Base-by-base conservation (phyloP, 2,329 filamentous ascomycete genomes). In the Diaporthe australafricana region DNA sequence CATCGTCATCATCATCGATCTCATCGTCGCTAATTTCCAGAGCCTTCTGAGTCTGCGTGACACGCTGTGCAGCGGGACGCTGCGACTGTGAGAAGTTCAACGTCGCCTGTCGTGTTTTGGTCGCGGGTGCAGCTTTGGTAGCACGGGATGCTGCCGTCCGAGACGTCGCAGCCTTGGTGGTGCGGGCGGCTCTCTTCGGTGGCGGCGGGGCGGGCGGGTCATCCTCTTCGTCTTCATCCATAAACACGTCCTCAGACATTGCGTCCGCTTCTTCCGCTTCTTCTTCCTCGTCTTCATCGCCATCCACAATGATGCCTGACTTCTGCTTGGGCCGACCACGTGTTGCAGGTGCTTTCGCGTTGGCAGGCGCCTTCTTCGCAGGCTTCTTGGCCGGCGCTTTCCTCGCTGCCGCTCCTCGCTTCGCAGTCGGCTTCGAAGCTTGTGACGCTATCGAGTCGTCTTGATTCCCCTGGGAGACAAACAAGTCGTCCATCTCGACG, bases 21-120 rank as follows among this genome's bases (percentile, higher is more conserved):
- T 91, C 90, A 77, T 92, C 90, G 72, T 91, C 89, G 73, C 90
- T 92, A 68, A 91, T 87, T 77, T 91, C 89, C 20, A 88, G 77
- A n/a, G 84, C 83, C 47, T 85, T 83, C 42, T 85, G 80, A 74
- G 87, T 84, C 38, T 84, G 82, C n/a, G 80, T 78, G 9, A 81
- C 3, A 82, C 80, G 73, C 80, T 78, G 75, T 55, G 56, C 35
- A 12, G 50, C 25, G 0, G 74, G 75, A 42, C 73, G 76, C 68
- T 79, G 78, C 16, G 78, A 76, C 67, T 87, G 83, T 12, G 85
- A 85, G 74, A 89, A 89, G 72, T 81, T 87, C 30, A 89, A 78
- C 52, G 80, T 87, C 1, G 86, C 86, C 78, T 89, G 66, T 25
- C 55, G 53, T 2, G 66, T 48, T 53, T 78, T 75, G 72, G 80